These are phyloP conservation scores for Fusarium longipes DNA, from an alignment of 2,329 filamentous ascomycete species.

Conservation along the genomic window DNA sequence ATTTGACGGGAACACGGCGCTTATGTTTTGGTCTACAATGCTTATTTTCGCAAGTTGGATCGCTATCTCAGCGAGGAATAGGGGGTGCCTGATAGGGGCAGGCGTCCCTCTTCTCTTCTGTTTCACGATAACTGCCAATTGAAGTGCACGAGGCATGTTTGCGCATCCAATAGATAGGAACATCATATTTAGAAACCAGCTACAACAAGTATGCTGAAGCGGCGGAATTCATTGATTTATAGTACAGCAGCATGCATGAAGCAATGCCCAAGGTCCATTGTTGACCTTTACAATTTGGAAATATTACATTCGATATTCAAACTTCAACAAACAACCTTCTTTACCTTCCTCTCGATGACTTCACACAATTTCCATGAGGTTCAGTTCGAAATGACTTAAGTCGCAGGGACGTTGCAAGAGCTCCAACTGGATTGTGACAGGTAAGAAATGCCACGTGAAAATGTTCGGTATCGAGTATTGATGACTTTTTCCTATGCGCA, in stretches of 20 bases:
- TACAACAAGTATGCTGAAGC: slow-evolving; percentile 12
- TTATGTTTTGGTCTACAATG: slow-evolving; percentile 16
- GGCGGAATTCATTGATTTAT: slow-evolving; percentile 17
- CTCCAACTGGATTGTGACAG: not conserved
- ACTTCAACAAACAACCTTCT: not conserved
- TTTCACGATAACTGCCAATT: slow-evolving; percentile 3
- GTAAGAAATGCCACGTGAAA: not conserved
- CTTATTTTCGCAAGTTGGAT: slow-evolving; percentile 5
- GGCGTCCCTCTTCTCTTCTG: not conserved
- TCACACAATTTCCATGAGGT: not conserved
- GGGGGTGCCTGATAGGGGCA: not conserved
- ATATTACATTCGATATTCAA: not conserved
- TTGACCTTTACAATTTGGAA: not conserved
- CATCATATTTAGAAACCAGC: slow-evolving; percentile 16
- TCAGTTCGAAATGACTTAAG: too few species aligned
- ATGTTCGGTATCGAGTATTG: not conserved
- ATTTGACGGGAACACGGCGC: slow-evolving; percentile 24
- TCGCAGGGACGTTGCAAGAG: too few species aligned
- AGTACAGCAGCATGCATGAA: slow-evolving; percentile 8
- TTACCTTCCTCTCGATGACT: not conserved
- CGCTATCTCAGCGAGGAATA: not conserved
- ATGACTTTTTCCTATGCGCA: not conserved
- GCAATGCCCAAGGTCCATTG: not conserved
- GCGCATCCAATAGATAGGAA: slow-evolving; percentile 5
- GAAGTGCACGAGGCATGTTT: slow-evolving; percentile 2